phyloP scores from a whole-genome alignment of 768 basidiomycete species.

The Rhodotorula babjevae region DNA sequence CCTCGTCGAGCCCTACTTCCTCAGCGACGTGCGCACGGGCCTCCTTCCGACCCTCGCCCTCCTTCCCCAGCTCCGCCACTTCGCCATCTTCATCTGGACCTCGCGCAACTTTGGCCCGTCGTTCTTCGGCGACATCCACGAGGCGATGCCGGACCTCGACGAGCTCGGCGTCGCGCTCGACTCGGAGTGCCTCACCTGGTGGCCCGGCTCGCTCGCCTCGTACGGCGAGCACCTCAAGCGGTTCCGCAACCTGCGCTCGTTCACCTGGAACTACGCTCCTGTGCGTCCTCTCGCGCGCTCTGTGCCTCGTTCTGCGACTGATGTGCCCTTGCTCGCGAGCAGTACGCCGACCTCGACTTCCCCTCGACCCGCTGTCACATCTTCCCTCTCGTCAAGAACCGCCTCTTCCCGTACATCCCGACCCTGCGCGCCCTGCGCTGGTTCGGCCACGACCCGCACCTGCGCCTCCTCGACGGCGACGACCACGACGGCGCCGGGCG shows the following conservation, averaged over 20 bases:
- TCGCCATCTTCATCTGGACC: slow-evolving; percentile 2
- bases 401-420: background rate
- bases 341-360: slow-evolving; percentile 21
- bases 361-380: background rate
- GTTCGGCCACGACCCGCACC: background rate
- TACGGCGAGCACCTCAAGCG: background rate
- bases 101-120: background rate
- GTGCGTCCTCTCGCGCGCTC: background rate
- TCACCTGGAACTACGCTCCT: slow-evolving; percentile 24
- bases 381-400: background rate
- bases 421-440: background rate
- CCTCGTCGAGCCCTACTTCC: slow-evolving; percentile 1
- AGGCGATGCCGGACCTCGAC: background rate
- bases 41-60: background rate
- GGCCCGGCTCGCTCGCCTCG: background rate
- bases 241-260: slow-evolving; percentile 1
- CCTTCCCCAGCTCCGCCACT: slow-evolving; percentile 1
- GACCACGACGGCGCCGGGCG: background rate
- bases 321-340: background rate
- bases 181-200: slow-evolving; percentile 11
- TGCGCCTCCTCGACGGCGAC: background rate
- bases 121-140: background rate
- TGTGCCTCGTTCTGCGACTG: background rate
- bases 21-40: background rate
- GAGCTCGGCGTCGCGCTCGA: slow-evolving; percentile 14